These are phyloP conservation scores for Hirsutella minnesotensis DNA, from an alignment of 2,329 filamentous ascomycete genomes.

Conservation along the genomic window DNA sequence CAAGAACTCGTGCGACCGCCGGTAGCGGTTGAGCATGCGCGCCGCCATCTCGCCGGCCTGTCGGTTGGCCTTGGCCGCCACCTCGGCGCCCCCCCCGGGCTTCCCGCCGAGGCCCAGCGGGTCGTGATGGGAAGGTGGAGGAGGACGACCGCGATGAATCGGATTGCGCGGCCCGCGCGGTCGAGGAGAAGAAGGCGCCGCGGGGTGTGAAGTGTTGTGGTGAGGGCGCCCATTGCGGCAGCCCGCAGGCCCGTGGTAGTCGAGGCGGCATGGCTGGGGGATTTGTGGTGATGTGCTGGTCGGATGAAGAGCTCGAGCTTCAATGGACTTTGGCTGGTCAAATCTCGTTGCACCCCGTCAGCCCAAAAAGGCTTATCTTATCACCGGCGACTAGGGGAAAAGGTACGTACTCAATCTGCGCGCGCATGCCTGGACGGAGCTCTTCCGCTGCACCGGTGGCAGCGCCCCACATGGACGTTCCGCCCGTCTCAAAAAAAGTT, in stretches of 20 bases:
- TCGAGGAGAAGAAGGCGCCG: constrained; percentile 19
- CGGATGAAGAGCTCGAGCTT: too few species aligned
- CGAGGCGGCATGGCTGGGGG: constrained; percentile 4
- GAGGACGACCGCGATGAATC: not conserved
- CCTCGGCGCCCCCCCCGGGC: not conserved
- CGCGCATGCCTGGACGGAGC: too few species aligned
- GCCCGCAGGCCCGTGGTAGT: not conserved
- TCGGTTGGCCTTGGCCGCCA: constrained; percentile 1
- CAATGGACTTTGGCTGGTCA: too few species aligned
- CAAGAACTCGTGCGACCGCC: constrained; percentile 8
- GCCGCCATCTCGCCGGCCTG: constrained; percentile 15
- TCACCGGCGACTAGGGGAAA: too few species aligned
- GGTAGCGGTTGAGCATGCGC: constrained; percentile 16
- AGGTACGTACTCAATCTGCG: too few species aligned
- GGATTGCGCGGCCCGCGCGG: constrained; percentile 10
- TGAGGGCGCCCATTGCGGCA: constrained; percentile 2
- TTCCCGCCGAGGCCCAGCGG: not conserved
- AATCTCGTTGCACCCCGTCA: too few species aligned
- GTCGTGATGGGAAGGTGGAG: not conserved
- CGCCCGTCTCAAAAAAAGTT: too few species aligned
- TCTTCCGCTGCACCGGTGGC: too few species aligned
- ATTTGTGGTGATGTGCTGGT: not conserved
- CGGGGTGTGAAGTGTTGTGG: constrained; percentile 4
- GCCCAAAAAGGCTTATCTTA: too few species aligned
- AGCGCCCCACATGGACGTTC: too few species aligned